Percentiles rank a stretch among this genome's conserved stretches.
Evolutionary conservation across 2,329 filamentous ascomycete genomes (phyloP).

Genomic region (Cladophialophora exuberans): DNA sequence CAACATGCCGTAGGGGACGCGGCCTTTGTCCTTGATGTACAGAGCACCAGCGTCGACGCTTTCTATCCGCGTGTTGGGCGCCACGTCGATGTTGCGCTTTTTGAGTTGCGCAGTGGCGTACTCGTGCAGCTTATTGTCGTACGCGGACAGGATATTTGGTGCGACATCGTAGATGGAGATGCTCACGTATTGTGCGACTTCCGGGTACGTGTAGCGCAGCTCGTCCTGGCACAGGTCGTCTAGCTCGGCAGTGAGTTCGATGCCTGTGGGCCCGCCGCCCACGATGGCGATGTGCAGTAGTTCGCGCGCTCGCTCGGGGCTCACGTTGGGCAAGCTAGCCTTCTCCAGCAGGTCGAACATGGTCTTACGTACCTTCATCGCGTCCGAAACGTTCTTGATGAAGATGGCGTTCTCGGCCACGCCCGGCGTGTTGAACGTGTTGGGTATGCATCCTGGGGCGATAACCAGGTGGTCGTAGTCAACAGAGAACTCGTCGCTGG

Average conservation of each 20-base stretch:
- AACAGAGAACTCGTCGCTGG: constrained; percentile 40
- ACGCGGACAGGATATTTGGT: constrained; percentile 44
- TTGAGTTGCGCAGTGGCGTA: constrained; percentile 46
- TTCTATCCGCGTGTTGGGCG: constrained; percentile 44
- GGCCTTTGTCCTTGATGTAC: constrained; percentile 41
- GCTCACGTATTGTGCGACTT: constrained; percentile 43
- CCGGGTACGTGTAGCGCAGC: constrained; percentile 45
- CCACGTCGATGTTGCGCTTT: constrained; percentile 43
- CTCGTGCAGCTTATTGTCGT: constrained; percentile 46
- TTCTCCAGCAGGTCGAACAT: constrained; percentile 39
- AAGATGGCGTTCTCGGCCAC: constrained; percentile 45
- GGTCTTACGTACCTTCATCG: constrained; percentile 30
- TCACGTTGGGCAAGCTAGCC: constrained; percentile 39
- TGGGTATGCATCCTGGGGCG: constrained; percentile 46
- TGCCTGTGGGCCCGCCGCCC: constrained; percentile 48
- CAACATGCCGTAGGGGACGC: constrained; percentile 42
- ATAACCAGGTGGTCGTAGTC: constrained; percentile 48
- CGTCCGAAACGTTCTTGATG: constrained; percentile 36
- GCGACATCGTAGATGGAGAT: constrained; percentile 53
- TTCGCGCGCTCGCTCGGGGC: constrained; percentile 37
- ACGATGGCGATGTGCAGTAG: constrained; percentile 46
- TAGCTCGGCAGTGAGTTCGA: constrained; percentile 49
- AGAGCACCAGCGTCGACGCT: constrained; percentile 41
- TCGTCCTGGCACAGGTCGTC: constrained; percentile 47
- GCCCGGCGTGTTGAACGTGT: constrained; percentile 47